Base-by-base conservation (phyloP, 2,329 filamentous ascomycete genomes). In the Verticillium longisporum region DNA sequence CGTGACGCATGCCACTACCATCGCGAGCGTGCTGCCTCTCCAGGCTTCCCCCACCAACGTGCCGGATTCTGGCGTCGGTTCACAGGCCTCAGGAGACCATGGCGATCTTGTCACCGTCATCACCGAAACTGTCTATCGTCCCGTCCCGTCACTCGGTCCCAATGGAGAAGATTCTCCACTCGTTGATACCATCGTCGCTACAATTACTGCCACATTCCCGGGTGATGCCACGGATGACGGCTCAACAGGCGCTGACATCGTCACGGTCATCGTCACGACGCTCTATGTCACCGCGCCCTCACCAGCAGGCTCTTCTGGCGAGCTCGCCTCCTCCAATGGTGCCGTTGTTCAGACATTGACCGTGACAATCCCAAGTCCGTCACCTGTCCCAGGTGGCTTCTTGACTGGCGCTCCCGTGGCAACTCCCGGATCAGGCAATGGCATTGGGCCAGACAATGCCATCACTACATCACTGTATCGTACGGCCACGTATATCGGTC, bases 401-500 rank as follows among this genome's bases (percentile, higher is more conserved):
- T 6, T 37, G 32, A 37, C 55, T 6, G 55, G 55, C 18, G 6
- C 32, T 11, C 56, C 56, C 15, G 26, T 14, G 14, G 37, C 56
- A 38, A 50, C 56, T 31, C 26, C 37, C 14, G 56, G 56, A 2
- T 50, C 37, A 18, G 56, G 37, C 37, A 13, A 11, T 13, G 32
- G 55, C 31, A 26, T 21, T 11, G 56, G 36, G 13, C 18, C 36
- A 10, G 56, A 26, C 31, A 61, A 37, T 50, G 66, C 59, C n/a
- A 34, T 66, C 13, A 68, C 66, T 2, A 68, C 70, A 3, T 66
- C 65, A 13, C 33, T 65, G 18, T 61, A 63, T 37, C 69, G 68
- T n/a, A 70, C 66, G n/a, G 70, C 66, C 61, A 72, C 72, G 18
- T 61, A 69, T 18, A 62, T 68, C n/a, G 71, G 68, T 11, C 18